A percentile compares a stretch with the other conserved stretches of the same genome.
Evolutionary conservation across 495 filamentous ascomycete species (phyloP).

Genomic region (Daldinia vernicosa): DNA sequence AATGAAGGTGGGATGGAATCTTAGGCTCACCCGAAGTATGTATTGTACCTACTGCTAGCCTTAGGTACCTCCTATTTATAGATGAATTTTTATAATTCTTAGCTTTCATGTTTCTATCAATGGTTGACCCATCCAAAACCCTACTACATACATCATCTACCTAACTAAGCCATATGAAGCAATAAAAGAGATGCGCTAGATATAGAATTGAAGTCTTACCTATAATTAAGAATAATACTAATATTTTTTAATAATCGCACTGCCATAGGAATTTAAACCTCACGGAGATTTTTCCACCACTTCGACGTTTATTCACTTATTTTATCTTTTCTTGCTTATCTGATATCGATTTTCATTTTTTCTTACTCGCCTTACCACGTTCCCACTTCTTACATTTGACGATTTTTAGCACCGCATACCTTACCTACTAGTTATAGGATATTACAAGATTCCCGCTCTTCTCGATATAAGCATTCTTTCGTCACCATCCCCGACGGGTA

Average conservation of each 20-base stretch:
- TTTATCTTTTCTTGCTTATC: background rate
- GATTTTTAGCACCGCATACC: background rate
- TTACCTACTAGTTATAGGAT: background rate
- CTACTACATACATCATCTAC: background rate
- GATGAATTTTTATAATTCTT: background rate
- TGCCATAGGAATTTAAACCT: slow-evolving; percentile 9
- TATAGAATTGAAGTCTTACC: background rate
- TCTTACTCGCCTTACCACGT: background rate
- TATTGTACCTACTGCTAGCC: too few species aligned
- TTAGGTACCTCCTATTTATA: slow-evolving; percentile 8
- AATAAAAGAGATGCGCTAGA: slow-evolving; percentile 3
- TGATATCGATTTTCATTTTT: background rate
- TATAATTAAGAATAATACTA: background rate
- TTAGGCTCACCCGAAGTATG: too few species aligned
- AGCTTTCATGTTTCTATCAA: background rate
- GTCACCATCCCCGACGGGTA: background rate
- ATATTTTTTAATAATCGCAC: slow-evolving; percentile 24
- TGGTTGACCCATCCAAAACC: background rate
- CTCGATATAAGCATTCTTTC: slow-evolving; percentile 10
- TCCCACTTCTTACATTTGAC: background rate
- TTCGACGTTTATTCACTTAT: background rate
- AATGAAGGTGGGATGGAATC: slow-evolving; percentile 9
- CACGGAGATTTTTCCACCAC: background rate
- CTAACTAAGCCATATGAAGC: background rate
- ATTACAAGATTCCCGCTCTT: background rate